Conservation (phyloP, 495 filamentous ascomycete species). For the Hypomontagnella submonticulosa region DNA sequence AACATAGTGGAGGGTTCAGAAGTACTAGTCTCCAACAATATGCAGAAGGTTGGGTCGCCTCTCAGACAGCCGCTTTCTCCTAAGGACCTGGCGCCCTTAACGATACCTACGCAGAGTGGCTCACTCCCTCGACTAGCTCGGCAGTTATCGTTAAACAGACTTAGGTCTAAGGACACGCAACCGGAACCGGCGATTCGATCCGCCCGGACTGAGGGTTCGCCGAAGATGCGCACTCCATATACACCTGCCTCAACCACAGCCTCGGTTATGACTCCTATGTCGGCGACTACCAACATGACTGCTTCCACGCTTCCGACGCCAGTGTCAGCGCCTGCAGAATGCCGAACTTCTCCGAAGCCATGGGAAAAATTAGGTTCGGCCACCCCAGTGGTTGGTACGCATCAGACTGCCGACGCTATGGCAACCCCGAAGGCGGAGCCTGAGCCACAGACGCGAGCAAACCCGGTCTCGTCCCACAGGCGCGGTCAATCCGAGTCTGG, state of each 20-base stretch:
- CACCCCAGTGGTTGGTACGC: constrained; percentile 38
- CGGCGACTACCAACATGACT: constrained; percentile 47
- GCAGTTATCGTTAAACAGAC: constrained; percentile 52
- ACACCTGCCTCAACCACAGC: constrained; percentile 56
- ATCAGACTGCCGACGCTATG: constrained; percentile 41
- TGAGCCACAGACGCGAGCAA: constrained; percentile 46
- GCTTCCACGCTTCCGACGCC: constrained; percentile 59
- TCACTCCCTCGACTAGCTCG: constrained; percentile 50
- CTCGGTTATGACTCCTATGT: constrained; percentile 53
- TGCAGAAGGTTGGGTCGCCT: constrained; percentile 36
- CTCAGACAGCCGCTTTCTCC: constrained; percentile 59
- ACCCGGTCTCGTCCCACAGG: constrained; percentile 50
- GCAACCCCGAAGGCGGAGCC: constrained; percentile 49
- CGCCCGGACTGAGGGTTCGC: constrained; percentile 57
- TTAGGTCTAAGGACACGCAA: constrained; percentile 54
- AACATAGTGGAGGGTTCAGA: constrained; percentile 44
- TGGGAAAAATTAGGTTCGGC: constrained; percentile 53
- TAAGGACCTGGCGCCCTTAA: constrained; percentile 61
- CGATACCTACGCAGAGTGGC: constrained; percentile 59
- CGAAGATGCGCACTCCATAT: constrained; percentile 56
- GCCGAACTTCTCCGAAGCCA: constrained; percentile 56
- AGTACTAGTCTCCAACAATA: constrained; percentile 11
- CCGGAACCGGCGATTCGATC: constrained; percentile 49
- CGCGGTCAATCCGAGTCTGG: constrained; percentile 66
- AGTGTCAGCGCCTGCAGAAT: constrained; percentile 57